Evolutionary conservation across 495 filamentous ascomycete species (phyloP).

Genomic region (Chaetomium cochliodes): DNA sequence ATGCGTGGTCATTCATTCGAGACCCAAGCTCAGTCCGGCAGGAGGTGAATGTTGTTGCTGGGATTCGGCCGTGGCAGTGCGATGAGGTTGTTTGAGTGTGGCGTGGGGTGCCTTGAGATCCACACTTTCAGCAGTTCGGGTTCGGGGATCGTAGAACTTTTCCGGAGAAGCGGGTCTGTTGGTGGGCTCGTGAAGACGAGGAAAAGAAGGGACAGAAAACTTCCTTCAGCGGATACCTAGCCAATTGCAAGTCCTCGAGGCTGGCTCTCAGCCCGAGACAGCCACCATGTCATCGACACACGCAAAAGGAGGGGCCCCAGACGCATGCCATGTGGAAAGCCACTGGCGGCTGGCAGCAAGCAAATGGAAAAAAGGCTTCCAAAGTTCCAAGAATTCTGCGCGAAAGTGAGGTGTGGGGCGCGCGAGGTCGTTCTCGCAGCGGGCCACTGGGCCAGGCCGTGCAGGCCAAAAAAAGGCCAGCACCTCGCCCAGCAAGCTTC

Average conservation of each 20-base stretch:
- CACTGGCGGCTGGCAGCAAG: background rate
- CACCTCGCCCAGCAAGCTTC: background rate
- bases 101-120: background rate
- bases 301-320: background rate
- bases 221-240: background rate
- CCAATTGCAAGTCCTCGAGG: background rate
- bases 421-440: background rate
- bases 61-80: background rate
- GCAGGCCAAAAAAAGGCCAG: background rate
- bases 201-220: background rate
- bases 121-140: background rate
- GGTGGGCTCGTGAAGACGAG: background rate
- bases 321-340: background rate
- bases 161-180: constrained; percentile 4
- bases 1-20: too few relatives aligned
- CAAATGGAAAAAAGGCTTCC: background rate
- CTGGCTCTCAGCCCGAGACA: background rate
- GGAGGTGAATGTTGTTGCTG: background rate
- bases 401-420: background rate
- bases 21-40: too few relatives aligned
- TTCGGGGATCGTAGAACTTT: background rate
- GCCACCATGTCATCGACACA: background rate
- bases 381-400: constrained; percentile 5
- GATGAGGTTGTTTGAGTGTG: background rate
- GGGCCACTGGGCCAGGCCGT: too few relatives aligned